phyloP scores from a whole-genome alignment of 176 grass and related monocot species.

The sorghum (Sorghum bicolor) region Sorghum_bicolor_NCBIv3 NC_012879.2:5183001-5183500 shows the following conservation, averaged over 20 bases:
- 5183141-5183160: not conserved
- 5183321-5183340: not conserved
- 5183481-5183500: not conserved
- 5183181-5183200: not conserved
- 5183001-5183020: not conserved
- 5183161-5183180: not conserved
- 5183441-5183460: conserved; percentile 1
- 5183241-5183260: not conserved
- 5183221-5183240: not conserved
- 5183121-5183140: not conserved
- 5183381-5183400: not conserved
- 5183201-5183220: not conserved
- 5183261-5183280: not conserved
- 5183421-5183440: not conserved
- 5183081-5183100: not conserved
- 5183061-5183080: not conserved
- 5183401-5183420: not conserved
- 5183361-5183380: not conserved
- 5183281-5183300: not conserved
- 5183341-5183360: not conserved
- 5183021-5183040: not conserved
- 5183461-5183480: not conserved
- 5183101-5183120: not conserved
- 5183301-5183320: not conserved
- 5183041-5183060: not conserved